Evolutionary conservation across 441 rosid genomes (phyloP).

Genomic region (Populus tomentosa): DNA sequence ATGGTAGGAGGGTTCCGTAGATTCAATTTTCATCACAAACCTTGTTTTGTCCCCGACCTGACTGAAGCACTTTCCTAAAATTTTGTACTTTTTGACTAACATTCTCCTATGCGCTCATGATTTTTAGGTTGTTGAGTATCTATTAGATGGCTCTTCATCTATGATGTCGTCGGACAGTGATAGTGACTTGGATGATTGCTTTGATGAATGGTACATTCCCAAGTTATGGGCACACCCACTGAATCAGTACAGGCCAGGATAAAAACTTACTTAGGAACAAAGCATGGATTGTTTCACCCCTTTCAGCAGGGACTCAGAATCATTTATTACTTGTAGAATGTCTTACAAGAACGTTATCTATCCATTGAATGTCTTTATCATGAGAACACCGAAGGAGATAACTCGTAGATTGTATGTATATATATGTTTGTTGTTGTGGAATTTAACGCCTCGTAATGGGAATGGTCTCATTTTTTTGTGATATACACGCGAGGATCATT

Average conservation of each 20-base stretch:
- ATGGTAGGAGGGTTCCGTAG: background rate
- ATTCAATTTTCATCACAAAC: background rate
- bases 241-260: background rate
- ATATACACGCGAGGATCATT: no score
- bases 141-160: slow-evolving; percentile 37
- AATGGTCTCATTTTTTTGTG: background rate
- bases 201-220: slow-evolving; percentile 38
- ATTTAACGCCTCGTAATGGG: background rate
- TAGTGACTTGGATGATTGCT: slow-evolving; percentile 53
- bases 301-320: background rate
- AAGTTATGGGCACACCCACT: slow-evolving; percentile 60
- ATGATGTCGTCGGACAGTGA: slow-evolving; percentile 46
- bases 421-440: background rate
- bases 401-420: background rate
- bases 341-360: background rate
- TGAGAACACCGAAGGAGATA: background rate
- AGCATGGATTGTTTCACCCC: background rate
- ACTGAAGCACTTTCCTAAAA: background rate
- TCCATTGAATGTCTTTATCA: background rate
- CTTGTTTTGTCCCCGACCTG: background rate
- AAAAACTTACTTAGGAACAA: background rate
- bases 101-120: background rate
- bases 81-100: background rate
- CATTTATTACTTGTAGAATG: background rate
- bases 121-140: slow-evolving; percentile 57